Base-by-base conservation (phyloP, 306 rosid genomes). In the Luffa acutangula region DNA sequence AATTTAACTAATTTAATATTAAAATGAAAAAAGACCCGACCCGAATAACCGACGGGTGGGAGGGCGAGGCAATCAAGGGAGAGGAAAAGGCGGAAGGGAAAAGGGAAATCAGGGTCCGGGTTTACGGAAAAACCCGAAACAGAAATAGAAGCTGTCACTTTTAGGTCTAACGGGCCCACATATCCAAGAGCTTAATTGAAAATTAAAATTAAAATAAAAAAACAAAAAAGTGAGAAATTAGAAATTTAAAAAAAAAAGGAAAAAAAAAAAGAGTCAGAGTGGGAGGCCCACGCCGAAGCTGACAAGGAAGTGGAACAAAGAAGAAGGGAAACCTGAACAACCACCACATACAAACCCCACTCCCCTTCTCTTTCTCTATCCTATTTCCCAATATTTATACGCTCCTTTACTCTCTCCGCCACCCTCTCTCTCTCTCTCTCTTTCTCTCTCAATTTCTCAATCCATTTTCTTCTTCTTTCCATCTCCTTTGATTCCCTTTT, bases 361-460 rank as follows among this genome's bases (percentile, higher is more conserved):
- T 42, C 67, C 0, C 64, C 65, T 13, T 42, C 2, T 74, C 14
- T 64, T 6, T 36, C 34, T n/a, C 20, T 49, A 45, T 2, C 79
- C 9, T 34, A 3, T 34, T 42, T n/a, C n/a, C n/a, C 45, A 48
- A 39, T 75, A 52, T 76, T 56, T 56, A 52, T 76, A 53, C 65
- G 5, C 79, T 76, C 36, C 42, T 37, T 74, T 74, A 48, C 60
- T 74, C 60, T 48, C 89, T 84, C 82, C 90, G 63, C 76, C 67
- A 17, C 18, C 53, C 52, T 83, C 70, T 81, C 81, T 33, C 78
- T 59, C 79, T 81, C 72, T 2, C 36, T 57, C 72, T 3, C 25
- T 33, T 36, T 58, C 82, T 20, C 76, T 59, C 78, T 81, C 71
- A 20, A n/a, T 2, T n/a, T 54, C 71, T 2, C 21, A 12, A 3